Evolutionary conservation across 2,329 filamentous ascomycete species (phyloP).

Genomic region (Sporothrix pseudoabietina): DNA sequence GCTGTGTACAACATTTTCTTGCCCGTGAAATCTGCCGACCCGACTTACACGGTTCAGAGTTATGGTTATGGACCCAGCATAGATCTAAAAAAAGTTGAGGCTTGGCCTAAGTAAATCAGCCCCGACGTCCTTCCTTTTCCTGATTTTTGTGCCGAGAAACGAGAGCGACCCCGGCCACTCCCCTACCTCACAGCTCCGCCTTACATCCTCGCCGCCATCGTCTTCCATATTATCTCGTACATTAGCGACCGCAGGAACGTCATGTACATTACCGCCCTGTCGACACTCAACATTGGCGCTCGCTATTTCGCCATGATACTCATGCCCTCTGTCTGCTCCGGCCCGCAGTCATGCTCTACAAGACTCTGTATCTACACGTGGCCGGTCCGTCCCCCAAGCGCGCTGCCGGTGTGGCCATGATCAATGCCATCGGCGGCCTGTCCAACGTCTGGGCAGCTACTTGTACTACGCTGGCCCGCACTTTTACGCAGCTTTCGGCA

Average conservation of each 20-base stretch:
- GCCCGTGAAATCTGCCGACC: background rate
- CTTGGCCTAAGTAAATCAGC: background rate
- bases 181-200: no score
- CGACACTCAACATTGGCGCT: constrained; percentile 44
- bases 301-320: constrained; percentile 50
- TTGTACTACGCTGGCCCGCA: constrained; percentile 39
- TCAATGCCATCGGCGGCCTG: constrained; percentile 44
- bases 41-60: background rate
- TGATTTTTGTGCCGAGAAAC: background rate
- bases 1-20: background rate
- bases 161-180: background rate
- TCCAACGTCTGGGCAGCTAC: constrained; percentile 44
- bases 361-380: constrained; percentile 42
- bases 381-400: constrained; percentile 48
- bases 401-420: constrained; percentile 46
- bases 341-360: constrained; percentile 47
- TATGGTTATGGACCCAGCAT: background rate
- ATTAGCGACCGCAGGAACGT: no score
- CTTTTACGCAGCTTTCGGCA: constrained; percentile 36
- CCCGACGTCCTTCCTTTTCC: background rate
- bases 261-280: constrained; percentile 45
- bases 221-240: no score
- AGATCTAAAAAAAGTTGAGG: background rate
- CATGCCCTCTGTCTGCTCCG: constrained; percentile 45
- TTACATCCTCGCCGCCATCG: no score